phyloP scores from a whole-genome alignment of 2,329 filamentous ascomycete genomes.

The Lachnellula hyalina region DNA sequence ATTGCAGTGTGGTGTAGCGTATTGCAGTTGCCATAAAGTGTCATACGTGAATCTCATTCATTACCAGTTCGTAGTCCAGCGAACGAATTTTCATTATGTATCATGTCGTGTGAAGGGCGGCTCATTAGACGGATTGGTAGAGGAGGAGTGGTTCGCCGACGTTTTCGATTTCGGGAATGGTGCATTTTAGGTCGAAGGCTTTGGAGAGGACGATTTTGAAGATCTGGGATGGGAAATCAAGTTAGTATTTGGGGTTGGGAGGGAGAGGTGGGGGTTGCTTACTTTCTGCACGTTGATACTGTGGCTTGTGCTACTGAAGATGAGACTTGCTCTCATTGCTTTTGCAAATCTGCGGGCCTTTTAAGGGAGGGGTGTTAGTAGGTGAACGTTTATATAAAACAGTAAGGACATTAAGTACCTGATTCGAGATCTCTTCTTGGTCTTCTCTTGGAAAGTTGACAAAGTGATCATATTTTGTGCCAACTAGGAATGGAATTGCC shows the following conservation, averaged over 20 bases:
- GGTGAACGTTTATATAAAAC: not conserved
- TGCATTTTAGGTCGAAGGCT: conserved; percentile 97
- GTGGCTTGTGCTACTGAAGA: conserved; percentile 98
- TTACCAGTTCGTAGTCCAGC: not conserved
- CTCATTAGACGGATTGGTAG: conserved; percentile 58
- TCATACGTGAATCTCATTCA: not conserved
- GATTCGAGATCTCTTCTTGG: conserved; percentile 96
- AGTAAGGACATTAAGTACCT: conserved; percentile 48
- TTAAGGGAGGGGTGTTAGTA: conserved; percentile 2
- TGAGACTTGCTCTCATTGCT: conserved; percentile 94
- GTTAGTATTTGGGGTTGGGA: not conserved
- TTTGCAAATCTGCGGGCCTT: conserved; percentile 94
- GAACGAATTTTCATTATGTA: not conserved
- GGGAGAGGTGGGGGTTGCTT: conserved; percentile 14
- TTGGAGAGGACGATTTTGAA: conserved; percentile 99
- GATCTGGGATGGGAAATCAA: conserved; percentile 55
- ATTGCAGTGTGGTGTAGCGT: not conserved
- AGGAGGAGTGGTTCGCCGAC: conserved; percentile 91
- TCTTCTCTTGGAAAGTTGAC: conserved; percentile 97
- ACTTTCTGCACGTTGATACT: conserved; percentile 99
- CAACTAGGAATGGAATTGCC: conserved; percentile 94
- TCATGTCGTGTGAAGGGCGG: not conserved
- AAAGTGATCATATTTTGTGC: conserved; percentile 98
- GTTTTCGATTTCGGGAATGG: conserved; percentile 97
- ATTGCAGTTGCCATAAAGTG: too few species aligned